Percentiles rank a stretch among this genome's conserved stretches.
phyloP scores from a whole-genome alignment of 2,329 filamentous ascomycete species.

The Colletotrichum godetiae region DNA sequence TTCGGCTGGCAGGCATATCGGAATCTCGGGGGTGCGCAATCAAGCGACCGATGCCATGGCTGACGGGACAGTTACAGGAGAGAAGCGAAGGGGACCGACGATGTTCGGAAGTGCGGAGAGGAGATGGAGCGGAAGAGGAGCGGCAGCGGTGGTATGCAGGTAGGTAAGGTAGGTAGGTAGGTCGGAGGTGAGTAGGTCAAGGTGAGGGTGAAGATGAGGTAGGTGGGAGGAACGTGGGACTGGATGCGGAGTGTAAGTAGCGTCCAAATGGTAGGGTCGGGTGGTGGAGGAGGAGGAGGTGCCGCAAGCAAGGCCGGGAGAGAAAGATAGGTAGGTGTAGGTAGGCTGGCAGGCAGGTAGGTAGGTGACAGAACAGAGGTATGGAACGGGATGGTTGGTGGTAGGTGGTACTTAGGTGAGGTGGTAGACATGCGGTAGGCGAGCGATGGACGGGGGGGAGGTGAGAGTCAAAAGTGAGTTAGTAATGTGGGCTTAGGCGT shows the following conservation, averaged over 20 bases:
- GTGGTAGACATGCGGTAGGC: constrained; percentile 8
- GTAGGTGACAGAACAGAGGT: not conserved
- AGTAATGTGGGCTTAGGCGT: constrained; percentile 34
- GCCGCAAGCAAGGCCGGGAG: constrained; percentile 9
- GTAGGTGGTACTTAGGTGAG: not conserved
- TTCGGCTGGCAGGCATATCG: constrained; percentile 66
- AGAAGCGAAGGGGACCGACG: constrained; percentile 27
- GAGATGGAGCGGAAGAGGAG: constrained; percentile 19
- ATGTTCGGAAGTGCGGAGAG: constrained; percentile 23
- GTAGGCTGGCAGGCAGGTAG: not conserved
- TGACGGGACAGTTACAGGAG: constrained; percentile 33
- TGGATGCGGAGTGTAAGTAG: constrained; percentile 11
- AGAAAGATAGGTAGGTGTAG: not conserved
- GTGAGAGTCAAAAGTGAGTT: constrained; percentile 27
- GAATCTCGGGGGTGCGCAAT: constrained; percentile 37
- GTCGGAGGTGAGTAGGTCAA: constrained; percentile 4
- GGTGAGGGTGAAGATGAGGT: constrained; percentile 4
- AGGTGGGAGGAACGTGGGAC: constrained; percentile 22
- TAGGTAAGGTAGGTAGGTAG: not conserved
- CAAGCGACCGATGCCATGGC: constrained; percentile 52
- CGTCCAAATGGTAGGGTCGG: constrained; percentile 1
- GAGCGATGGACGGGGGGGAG: constrained; percentile 17
- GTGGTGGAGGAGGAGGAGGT: not conserved
- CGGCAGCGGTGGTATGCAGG: not conserved
- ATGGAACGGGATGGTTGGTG: constrained; percentile 6